Base-by-base conservation (phyloP, 805 yeast species). In the Candida schatavii region DNA sequence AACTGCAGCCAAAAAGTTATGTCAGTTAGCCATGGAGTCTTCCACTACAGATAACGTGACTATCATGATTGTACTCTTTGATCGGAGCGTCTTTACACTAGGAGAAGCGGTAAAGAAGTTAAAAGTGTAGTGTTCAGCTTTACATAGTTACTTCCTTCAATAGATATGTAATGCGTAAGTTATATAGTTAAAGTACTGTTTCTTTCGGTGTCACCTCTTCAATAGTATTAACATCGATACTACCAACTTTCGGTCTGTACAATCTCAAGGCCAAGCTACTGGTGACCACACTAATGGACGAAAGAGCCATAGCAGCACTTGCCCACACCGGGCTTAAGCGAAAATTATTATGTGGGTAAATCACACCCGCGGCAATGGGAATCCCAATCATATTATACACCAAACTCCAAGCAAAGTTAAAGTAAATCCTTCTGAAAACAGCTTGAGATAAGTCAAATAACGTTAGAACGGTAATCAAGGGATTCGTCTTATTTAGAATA, bases 41-140 rank as follows among this genome's bases (percentile, higher is more conserved):
- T 79, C 85, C 32, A 85, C 96, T 18, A 85, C 96, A 2, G 99
- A 91, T 62, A 91, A 91, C 59, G 78, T 91, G 30, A 91, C 99
- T 0, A 95, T 85, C 14, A 88, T 91, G 97, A 90, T 93, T 15
- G 83, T 90, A 3, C 63, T 70, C 42, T 68, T 82, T 41, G 80
- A 78, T 48, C 54, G 63, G 9, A 48, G 61, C 6, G 74, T 77
- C 3, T 75, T 75, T 55, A 28, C 26, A 30, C 22, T 38, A 28
- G 41, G 35, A 11, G 35, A 38, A 28, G 41, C 41, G 3, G 35
- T 38, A 2, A n/a, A 25, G 17, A 21, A 15, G 3, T 18, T 38
- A 27, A 21, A 3, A 4, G 35, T 38, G n/a, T 38, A n/a, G n/a
- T n/a, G n/a, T n/a, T n/a, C n/a, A n/a, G n/a, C n/a, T n/a, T n/a